A percentile compares a stretch with the other conserved stretches of the same genome.
Evolutionary conservation across 1,139 yeast genomes (phyloP).

Genomic region (Torulaspora pretoriensis): DNA sequence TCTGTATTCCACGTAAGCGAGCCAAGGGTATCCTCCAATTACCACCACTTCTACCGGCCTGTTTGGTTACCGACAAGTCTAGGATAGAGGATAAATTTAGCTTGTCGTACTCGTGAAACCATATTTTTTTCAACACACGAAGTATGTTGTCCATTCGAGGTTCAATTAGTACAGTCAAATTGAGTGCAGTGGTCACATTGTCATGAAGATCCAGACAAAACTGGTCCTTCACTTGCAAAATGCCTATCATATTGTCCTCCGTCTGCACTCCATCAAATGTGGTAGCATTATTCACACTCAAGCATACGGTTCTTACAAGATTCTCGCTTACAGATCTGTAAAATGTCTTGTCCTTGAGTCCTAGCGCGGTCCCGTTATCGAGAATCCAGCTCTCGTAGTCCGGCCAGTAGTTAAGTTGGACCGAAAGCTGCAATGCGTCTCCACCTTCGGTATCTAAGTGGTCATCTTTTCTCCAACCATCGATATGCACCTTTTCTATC

Average conservation of each 20-base stretch:
- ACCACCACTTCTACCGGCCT: slow-evolving; percentile 3
- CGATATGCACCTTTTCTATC: slow-evolving; percentile 23
- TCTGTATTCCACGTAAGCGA: slow-evolving; percentile 23
- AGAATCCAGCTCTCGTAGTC: slow-evolving; percentile 24
- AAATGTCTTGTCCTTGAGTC: slow-evolving; percentile 15
- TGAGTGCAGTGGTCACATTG: slow-evolving; percentile 21
- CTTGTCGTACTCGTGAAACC: slow-evolving; percentile 27
- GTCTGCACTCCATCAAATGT: slow-evolving; percentile 23
- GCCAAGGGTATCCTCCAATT: slow-evolving; percentile 12
- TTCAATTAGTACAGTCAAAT: slow-evolving; percentile 24
- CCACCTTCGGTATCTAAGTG: slow-evolving; percentile 24
- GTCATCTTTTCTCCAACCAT: slow-evolving; percentile 31
- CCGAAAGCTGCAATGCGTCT: slow-evolving; percentile 25
- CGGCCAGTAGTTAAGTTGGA: slow-evolving; percentile 18
- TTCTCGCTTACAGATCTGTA: slow-evolving; percentile 20
- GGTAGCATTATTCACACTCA: slow-evolving; percentile 25
- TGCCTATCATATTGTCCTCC: slow-evolving; percentile 17
- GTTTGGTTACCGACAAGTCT: slow-evolving; percentile 23
- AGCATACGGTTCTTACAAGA: slow-evolving; percentile 23
- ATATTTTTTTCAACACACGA: slow-evolving; percentile 27
- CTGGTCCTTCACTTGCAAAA: slow-evolving; percentile 20
- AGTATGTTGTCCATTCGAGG: slow-evolving; percentile 29
- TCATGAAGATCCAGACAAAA: slow-evolving; percentile 27
- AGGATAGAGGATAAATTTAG: slow-evolving; percentile 28
- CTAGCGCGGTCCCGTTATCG: slow-evolving; percentile 8